These are phyloP conservation scores for Pistacia atlantica DNA, from an alignment of 345 rosid species.

Conservation along the genomic window DNA sequence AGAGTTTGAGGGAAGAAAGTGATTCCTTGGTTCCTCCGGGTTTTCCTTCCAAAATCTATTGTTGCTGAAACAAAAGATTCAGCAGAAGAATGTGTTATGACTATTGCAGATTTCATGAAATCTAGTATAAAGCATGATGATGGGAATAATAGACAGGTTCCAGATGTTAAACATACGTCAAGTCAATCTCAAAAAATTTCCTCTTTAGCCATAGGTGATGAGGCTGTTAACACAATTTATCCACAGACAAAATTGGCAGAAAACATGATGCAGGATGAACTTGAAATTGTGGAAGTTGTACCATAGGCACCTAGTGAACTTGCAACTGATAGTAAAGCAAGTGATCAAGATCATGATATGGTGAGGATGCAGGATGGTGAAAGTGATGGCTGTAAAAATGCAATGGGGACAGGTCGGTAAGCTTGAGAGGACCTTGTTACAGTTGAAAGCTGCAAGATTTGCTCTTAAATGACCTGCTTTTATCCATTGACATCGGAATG, in stretches of 20 bases:
- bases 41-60: no score
- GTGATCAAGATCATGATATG: neutral
- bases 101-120: no score
- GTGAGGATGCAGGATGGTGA: neutral
- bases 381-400: neutral
- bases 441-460: neutral
- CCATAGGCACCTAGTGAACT: neutral
- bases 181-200: neutral
- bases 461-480: no score
- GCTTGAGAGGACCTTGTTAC: slow-evolving; percentile 1
- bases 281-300: neutral
- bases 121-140: neutral
- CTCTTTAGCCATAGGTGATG: neutral
- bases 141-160: neutral
- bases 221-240: neutral
- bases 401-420: neutral
- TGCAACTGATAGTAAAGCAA: slow-evolving; percentile 4
- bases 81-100: no score
- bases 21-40: no score
- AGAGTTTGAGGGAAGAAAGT: no score
- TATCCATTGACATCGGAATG: neutral
- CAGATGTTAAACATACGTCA: neutral
- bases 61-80: no score
- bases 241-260: neutral
- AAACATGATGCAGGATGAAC: neutral